Evolutionary conservation across 345 rosid genomes (phyloP), one percentile per base, ranked within the genome.

Genomic region (Linum usitatissimum): DNA sequence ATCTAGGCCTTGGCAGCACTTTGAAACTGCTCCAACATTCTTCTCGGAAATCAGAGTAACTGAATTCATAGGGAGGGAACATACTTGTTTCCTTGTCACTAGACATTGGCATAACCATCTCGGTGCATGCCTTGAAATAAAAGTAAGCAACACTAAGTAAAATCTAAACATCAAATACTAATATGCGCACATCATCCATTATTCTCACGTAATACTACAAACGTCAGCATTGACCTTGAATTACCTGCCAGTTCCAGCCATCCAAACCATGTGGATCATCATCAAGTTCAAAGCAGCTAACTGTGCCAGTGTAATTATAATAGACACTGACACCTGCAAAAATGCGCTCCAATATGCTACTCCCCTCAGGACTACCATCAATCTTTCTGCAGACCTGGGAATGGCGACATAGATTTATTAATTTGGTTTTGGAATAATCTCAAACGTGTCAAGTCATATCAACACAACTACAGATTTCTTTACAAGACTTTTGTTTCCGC

Each of bases 171-270:
- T 21, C n/a, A 28, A 42, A 28, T 5, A 60, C 23, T 18, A 21
- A 31, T 56, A 34, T 18, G n/a, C 42, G 54, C 64, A 38, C 53
- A 56, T 13, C 51, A 34, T 12, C 3, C 70, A 19, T 49, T 61
- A 19, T 23, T 49, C 30, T 34, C 14, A 48, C 18, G 18, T 23
- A 48, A 10, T 8, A 13, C 9, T 39, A 74, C 18, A 60, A 30
- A 3, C 2, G 20, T 23, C 28, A 7, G 30, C 39, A 6, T 19
- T 18, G 40, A 49, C 38, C 42, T 49, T 38, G 68, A 65, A 42
- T 38, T 20, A 86, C 96, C 98, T 92, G 95, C 96, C 93, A 92
- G 72, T 87, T 74, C 98, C 98, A 87, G 53, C 95, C 93, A 74
- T 76, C 79, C 80, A 86, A 70, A 70, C 96, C 96, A 68, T 92